Conservation (phyloP, 1,139 yeast species). For the Magnusiomyces magnusii region DNA sequence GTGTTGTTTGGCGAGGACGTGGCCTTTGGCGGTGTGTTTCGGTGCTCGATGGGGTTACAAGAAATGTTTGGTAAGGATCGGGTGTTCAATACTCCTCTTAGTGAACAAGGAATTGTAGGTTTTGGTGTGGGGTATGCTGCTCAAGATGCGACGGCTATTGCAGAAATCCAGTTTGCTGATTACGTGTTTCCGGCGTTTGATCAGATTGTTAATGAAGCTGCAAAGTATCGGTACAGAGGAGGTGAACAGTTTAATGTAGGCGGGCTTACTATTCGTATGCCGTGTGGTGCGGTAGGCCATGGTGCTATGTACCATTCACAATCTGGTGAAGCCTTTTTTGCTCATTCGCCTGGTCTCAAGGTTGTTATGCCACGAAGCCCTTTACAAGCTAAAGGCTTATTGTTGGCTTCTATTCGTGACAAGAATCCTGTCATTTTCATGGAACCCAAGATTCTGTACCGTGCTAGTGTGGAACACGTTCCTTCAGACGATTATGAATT, state of each 20-base stretch:
- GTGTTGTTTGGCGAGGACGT: slow-evolving; percentile 34
- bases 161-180: slow-evolving; percentile 36
- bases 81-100: slow-evolving; percentile 34
- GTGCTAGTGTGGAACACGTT: slow-evolving; percentile 33
- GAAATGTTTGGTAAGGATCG: slow-evolving; percentile 33
- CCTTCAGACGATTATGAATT: slow-evolving; percentile 31
- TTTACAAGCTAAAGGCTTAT: slow-evolving; percentile 33
- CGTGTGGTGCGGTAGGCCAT: slow-evolving; percentile 35
- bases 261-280: slow-evolving; percentile 35
- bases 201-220: slow-evolving; percentile 35
- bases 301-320: slow-evolving; percentile 36
- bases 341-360: slow-evolving; percentile 33
- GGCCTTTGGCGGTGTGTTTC: slow-evolving; percentile 36
- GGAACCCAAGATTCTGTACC: slow-evolving; percentile 35
- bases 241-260: slow-evolving; percentile 28
- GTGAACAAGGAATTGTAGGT: slow-evolving; percentile 35
- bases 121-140: slow-evolving; percentile 35
- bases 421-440: slow-evolving; percentile 33
- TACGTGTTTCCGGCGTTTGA: slow-evolving; percentile 36
- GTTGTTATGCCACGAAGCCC: slow-evolving; percentile 36
- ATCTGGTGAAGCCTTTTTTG: slow-evolving; percentile 33
- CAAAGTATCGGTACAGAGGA: slow-evolving; percentile 32
- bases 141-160: slow-evolving; percentile 34
- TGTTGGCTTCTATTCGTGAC: slow-evolving; percentile 30
- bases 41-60: slow-evolving; percentile 36